Evolutionary conservation across 2,329 filamentous ascomycete genomes (phyloP).

Genomic region (Curvularia spicifera): DNA sequence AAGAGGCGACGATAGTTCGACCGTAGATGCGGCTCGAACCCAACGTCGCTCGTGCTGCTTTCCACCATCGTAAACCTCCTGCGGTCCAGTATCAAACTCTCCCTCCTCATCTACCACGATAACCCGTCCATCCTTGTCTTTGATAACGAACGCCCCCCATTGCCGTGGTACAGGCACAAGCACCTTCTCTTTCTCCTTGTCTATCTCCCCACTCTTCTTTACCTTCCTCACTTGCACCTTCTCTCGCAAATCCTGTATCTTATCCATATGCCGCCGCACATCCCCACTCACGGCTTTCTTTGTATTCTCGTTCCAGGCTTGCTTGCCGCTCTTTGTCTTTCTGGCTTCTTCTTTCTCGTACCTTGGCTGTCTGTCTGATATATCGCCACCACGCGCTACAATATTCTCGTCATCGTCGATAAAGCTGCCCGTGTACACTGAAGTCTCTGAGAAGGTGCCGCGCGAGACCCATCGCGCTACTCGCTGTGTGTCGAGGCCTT

Average conservation of each 20-base stretch:
- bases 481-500: constrained; percentile 5
- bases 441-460: constrained; percentile 12
- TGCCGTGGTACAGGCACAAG: constrained; percentile 23
- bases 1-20: background rate
- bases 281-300: constrained; percentile 34
- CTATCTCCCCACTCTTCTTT: background rate
- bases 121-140: constrained; percentile 32
- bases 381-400: background rate
- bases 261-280: constrained; percentile 25
- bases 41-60: constrained; percentile 12
- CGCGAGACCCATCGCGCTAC: constrained; percentile 21
- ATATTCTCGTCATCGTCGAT: constrained; percentile 42
- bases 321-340: background rate
- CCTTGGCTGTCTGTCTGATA: constrained; percentile 17
- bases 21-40: constrained; percentile 17
- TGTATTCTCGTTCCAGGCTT: constrained; percentile 29
- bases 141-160: constrained; percentile 37
- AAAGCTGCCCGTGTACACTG: constrained; percentile 34
- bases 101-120: constrained; percentile 36
- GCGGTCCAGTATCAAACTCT: constrained; percentile 35
- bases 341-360: constrained; percentile 22
- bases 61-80: background rate
- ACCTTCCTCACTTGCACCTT: background rate
- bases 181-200: constrained; percentile 15
- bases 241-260: constrained; percentile 14